Conservation (phyloP, 768 basidiomycete genomes). For the Panellus pusillus region DNA sequence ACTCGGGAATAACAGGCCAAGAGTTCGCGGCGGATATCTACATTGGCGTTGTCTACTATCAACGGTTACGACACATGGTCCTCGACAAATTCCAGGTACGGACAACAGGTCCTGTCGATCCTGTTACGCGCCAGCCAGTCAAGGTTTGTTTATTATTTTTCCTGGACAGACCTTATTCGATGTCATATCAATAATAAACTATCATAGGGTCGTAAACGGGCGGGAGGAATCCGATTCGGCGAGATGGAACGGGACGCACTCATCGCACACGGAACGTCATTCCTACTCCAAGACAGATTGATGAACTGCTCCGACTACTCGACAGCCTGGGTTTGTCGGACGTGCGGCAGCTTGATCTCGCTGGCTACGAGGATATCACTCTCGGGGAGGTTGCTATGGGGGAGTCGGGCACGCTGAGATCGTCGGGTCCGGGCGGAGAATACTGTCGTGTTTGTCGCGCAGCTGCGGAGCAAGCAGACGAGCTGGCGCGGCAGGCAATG, state of each 20-base stretch:
- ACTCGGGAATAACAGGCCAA: constrained; percentile 97
- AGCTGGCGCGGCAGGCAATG: constrained; percentile 57
- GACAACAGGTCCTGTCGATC: constrained; percentile 96
- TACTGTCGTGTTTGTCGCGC: constrained; percentile 94
- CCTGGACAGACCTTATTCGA: not conserved
- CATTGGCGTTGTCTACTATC: constrained; percentile 97
- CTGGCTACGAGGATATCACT: constrained; percentile 87
- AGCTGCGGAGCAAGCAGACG: constrained; percentile 62
- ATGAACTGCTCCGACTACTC: constrained; percentile 99
- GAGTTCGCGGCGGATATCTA: constrained; percentile 99
- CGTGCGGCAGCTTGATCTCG: constrained; percentile 93
- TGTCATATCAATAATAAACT: not conserved
- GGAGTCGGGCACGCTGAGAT: constrained; percentile 48
- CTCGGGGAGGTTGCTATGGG: constrained; percentile 64
- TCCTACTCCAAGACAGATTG: constrained; percentile 94
- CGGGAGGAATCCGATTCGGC: constrained; percentile 98
- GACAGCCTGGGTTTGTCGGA: constrained; percentile 97
- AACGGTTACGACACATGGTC: constrained; percentile 98
- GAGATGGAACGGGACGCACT: constrained; percentile 99
- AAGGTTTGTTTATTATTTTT: constrained; percentile 56
- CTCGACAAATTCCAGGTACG: constrained; percentile 99
- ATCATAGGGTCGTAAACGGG: constrained; percentile 89
- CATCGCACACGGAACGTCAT: constrained; percentile 97
- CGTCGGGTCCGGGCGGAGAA: constrained; percentile 81
- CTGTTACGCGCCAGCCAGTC: constrained; percentile 93